phyloP scores from a whole-genome alignment of 2,329 filamentous ascomycete species.

The Tolypocladium paradoxum region DNA sequence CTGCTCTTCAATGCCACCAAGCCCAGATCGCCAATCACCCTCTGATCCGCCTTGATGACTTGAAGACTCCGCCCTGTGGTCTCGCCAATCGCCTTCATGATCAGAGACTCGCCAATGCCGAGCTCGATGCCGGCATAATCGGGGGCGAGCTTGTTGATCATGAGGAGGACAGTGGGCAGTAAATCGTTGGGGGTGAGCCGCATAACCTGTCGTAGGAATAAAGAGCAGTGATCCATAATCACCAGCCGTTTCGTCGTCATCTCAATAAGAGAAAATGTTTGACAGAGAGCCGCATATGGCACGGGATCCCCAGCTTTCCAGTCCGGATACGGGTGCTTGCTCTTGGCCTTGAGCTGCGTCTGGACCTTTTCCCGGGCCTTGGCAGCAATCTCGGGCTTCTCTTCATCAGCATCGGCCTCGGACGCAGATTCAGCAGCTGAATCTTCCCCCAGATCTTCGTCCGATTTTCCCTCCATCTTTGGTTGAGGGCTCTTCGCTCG shows the following conservation, averaged over 20 bases:
- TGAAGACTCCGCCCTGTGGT: slow-evolving; percentile 78
- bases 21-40: slow-evolving; percentile 91
- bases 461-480: slow-evolving; percentile 6
- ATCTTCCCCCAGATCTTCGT: slow-evolving; percentile 6
- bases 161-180: slow-evolving; percentile 78
- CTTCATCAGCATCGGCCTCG: slow-evolving; percentile 41
- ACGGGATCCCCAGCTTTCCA: slow-evolving; percentile 85
- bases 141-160: slow-evolving; percentile 96
- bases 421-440: slow-evolving; percentile 20
- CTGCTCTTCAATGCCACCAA: slow-evolving; percentile 92
- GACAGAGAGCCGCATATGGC: slow-evolving; percentile 88
- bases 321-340: slow-evolving; percentile 81
- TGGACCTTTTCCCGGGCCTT: slow-evolving; percentile 77
- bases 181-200: slow-evolving; percentile 81
- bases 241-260: slow-evolving; percentile 85
- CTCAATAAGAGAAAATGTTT: slow-evolving; percentile 88
- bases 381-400: slow-evolving; percentile 60
- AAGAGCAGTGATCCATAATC: slow-evolving; percentile 79
- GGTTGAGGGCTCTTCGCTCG: neutral
- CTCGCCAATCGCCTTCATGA: slow-evolving; percentile 98
- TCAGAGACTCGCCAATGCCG: slow-evolving; percentile 95
- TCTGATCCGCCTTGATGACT: slow-evolving; percentile 91
- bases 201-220: slow-evolving; percentile 90
- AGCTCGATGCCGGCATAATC: slow-evolving; percentile 95
- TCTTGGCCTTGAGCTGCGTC: slow-evolving; percentile 55